These are phyloP conservation scores for Diplocarpon mali DNA, from an alignment of 2,329 filamentous ascomycete genomes.

Conservation along the genomic window DNA sequence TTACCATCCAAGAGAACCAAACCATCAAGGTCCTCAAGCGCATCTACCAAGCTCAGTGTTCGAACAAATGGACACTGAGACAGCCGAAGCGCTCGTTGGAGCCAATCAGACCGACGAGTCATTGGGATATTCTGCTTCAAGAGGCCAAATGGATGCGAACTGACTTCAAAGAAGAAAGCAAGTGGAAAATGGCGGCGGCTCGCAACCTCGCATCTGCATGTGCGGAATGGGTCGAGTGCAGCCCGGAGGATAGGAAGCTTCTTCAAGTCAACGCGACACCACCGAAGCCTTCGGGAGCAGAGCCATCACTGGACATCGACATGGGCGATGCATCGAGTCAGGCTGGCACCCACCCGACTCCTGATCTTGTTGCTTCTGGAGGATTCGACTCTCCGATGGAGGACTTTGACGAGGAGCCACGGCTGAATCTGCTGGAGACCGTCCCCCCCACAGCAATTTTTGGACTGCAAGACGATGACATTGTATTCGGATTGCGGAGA, in stretches of 20 bases:
- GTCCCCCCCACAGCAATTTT: constrained; percentile 71
- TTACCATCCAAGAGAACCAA: constrained; percentile 76
- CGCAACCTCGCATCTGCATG: constrained; percentile 74
- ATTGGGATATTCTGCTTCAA: constrained; percentile 77
- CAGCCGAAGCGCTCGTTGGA: constrained; percentile 80
- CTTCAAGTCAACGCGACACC: constrained; percentile 58
- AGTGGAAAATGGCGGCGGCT: constrained; percentile 80
- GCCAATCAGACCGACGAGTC: constrained; percentile 62
- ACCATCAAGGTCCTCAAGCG: constrained; percentile 76
- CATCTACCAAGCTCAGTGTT: constrained; percentile 83
- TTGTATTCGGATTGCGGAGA: constrained; percentile 65
- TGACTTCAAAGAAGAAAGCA: constrained; percentile 86
- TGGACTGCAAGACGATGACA: constrained; percentile 68
- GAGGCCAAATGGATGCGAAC: constrained; percentile 98
- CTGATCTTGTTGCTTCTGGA: constrained; percentile 54
- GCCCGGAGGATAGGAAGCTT: constrained; percentile 47
- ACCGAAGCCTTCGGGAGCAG: constrained; percentile 26
- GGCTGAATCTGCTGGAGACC: constrained; percentile 29
- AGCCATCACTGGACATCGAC: constrained; percentile 25
- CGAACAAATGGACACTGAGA: constrained; percentile 83
- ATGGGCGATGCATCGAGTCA: constrained; percentile 24
- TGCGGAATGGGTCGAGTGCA: constrained; percentile 65
- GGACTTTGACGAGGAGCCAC: constrained; percentile 29
- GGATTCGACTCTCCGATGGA: constrained; percentile 47
- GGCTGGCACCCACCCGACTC: constrained; percentile 39